These are phyloP conservation scores for Bipolaris sorokiniana DNA, from an alignment of 2,329 filamentous ascomycete genomes.

Conservation along the genomic window DNA sequence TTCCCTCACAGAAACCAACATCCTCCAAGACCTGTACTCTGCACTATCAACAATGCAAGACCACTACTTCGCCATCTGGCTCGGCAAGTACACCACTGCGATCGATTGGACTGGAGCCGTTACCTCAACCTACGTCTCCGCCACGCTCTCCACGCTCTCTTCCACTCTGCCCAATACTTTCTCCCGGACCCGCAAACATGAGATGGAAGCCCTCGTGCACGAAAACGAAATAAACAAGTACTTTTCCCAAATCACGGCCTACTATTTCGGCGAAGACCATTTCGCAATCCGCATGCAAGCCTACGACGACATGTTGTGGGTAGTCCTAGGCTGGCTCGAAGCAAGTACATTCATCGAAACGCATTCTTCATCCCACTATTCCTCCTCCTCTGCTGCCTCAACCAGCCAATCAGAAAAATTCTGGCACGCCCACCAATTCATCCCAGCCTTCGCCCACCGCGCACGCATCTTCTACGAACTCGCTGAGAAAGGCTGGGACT, in stretches of 20 bases:
- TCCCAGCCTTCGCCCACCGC: slow-evolving; percentile 78
- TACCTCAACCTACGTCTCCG: slow-evolving; percentile 77
- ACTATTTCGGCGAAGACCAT: slow-evolving; percentile 86
- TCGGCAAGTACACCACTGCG: slow-evolving; percentile 80
- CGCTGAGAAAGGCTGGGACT: slow-evolving; percentile 80
- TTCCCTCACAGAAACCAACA: slow-evolving; percentile 17
- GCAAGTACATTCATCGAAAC: slow-evolving; percentile 74
- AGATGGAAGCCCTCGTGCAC: slow-evolving; percentile 56
- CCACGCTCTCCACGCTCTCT: slow-evolving; percentile 72
- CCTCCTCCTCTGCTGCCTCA: too few relatives aligned
- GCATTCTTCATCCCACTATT: slow-evolving; percentile 70
- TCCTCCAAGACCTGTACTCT: slow-evolving; percentile 48
- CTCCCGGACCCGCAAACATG: slow-evolving; percentile 32
- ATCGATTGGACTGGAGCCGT: slow-evolving; percentile 97
- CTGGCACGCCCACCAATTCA: slow-evolving; percentile 82
- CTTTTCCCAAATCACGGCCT: slow-evolving; percentile 76
- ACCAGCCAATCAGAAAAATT: slow-evolving; percentile 5
- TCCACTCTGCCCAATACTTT: slow-evolving; percentile 50
- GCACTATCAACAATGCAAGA: slow-evolving; percentile 79
- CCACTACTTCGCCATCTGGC: slow-evolving; percentile 75
- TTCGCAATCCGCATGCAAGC: slow-evolving; percentile 77
- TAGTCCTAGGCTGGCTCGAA: slow-evolving; percentile 90
- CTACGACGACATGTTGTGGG: slow-evolving; percentile 95
- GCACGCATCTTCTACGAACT: slow-evolving; percentile 86
- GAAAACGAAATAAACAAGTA: slow-evolving; percentile 84